Base-by-base conservation (phyloP, 2,329 filamentous ascomycete species). In the Cercospora berteroae region DNA sequence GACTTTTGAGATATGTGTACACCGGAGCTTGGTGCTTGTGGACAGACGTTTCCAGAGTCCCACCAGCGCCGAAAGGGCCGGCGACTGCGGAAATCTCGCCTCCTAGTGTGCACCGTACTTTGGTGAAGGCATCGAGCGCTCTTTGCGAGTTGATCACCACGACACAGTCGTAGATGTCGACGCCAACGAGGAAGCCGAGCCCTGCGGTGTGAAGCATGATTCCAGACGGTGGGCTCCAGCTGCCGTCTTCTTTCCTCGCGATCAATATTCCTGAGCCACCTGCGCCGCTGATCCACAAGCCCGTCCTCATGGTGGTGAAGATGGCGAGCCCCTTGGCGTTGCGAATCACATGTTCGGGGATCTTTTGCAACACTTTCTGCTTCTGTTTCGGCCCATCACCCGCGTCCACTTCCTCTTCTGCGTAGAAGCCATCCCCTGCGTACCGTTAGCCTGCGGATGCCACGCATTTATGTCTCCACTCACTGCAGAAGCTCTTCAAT, bases 151-250 rank as follows among this genome's bases (percentile, higher is more conserved):
- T 97, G 77, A 97, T 94, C 39, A 97, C 91, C 8, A 97, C 86
- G 13, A 98, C 91, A 76, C 94, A 97, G 78, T 98, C 94, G 82
- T 97, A 98, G 33, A 97, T 93, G 77, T 98, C 94, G 48, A 97
- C 90, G 2, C 94, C 94, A 5, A 94, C 89, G 63, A 97, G 86
- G 76, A 98, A 97, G 39, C 93, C 94, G 36, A 97, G 85, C 0
- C 91, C 93, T 0, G 92, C 88, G 0, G 94, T 97, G 77, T 98
- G 94, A 57, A 97, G 85, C 82, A 97, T 87, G 71, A 98, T 93
- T 58, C 92, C 94, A 0, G 92, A 96, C 0, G 94, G 94, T 8
- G 93, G 91, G 70, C 92, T 95, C 94, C 94, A 97, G 71, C 89
- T 89, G 6, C 94, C 93, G 72, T 96, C 93, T 25, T 90, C 89